A percentile compares a stretch with the other conserved stretches of the same genome.
These are phyloP conservation scores for Draba incana DNA, from an alignment of 345 rosid species.

Conservation along the genomic window DNA sequence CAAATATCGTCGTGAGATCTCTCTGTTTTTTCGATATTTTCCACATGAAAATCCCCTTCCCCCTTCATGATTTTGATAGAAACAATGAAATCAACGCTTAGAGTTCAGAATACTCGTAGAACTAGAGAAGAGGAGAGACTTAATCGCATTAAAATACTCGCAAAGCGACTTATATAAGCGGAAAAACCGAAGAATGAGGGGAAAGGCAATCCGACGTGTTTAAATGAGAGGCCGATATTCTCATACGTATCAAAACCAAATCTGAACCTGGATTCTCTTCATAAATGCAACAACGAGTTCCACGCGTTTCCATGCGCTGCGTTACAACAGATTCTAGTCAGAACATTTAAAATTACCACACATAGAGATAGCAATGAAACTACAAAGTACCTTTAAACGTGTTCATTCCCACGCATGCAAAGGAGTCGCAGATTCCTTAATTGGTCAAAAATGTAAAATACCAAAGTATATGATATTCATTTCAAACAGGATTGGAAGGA, in stretches of 20 bases:
- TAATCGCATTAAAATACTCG: not conserved
- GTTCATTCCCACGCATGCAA: constrained; percentile 2
- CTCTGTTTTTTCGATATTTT: constrained; percentile 16
- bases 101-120: not conserved
- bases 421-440: constrained; percentile 7
- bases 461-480: not conserved
- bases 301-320: constrained; percentile 19
- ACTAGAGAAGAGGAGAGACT: constrained; percentile 8
- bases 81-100: not conserved
- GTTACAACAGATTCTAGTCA: constrained; percentile 29
- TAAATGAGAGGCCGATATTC: not conserved
- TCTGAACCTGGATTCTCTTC: constrained; percentile 17
- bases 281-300: constrained; percentile 21
- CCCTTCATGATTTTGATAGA: constrained; percentile 35
- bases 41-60: constrained; percentile 30
- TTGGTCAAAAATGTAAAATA: constrained; percentile 7
- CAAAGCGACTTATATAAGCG: constrained; percentile 11
- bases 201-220: constrained; percentile 14
- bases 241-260: constrained; percentile 16
- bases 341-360: constrained; percentile 22
- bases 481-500: not conserved
- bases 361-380: constrained; percentile 1
- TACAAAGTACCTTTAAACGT: constrained; percentile 19
- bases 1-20: constrained; percentile 18
- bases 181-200: constrained; percentile 12